phyloP scores from a whole-genome alignment of 768 basidiomycete species.

The Pulveroboletus frians region DNA sequence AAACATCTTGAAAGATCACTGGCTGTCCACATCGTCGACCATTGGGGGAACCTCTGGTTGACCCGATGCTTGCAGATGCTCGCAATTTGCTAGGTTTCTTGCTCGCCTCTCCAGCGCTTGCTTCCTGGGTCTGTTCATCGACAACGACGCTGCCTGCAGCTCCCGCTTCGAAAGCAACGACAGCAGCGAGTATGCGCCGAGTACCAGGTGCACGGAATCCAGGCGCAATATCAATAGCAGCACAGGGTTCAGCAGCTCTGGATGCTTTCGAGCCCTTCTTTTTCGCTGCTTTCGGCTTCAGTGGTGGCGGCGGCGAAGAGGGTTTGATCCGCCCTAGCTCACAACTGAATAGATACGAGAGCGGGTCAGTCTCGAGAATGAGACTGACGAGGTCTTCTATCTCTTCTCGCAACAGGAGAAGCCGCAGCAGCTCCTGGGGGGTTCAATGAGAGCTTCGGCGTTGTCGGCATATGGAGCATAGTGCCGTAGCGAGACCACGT shows the following conservation, averaged over 20 bases:
- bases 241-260: conserved; percentile 19
- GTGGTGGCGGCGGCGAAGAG: conserved; percentile 52
- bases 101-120: conserved; percentile 7
- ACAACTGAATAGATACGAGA: conserved; percentile 63
- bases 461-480: conserved; percentile 10
- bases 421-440: conserved; percentile 48
- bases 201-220: conserved; percentile 49
- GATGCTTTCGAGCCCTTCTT: conserved; percentile 30
- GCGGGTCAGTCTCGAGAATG: conserved; percentile 50
- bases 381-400: conserved; percentile 53
- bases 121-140: conserved; percentile 12
- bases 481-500: conserved; percentile 17
- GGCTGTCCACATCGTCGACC: conserved; percentile 64
- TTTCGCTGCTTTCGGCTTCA: conserved; percentile 38
- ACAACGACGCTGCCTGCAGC: conserved; percentile 16
- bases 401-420: conserved; percentile 48
- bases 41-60: conserved; percentile 45
- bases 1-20: conserved; percentile 74
- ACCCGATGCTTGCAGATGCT: conserved; percentile 14
- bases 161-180: conserved; percentile 41
- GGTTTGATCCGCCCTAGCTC: conserved; percentile 61
- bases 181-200: conserved; percentile 38
- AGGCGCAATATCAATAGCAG: conserved; percentile 35
- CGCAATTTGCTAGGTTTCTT: conserved; percentile 30
- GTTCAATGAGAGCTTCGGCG: conserved; percentile 41